A percentile compares a stretch with the other conserved stretches of the same genome.
Conservation (phyloP, 2,329 filamentous ascomycete species). For the Xylariaceae sp. region DNA sequence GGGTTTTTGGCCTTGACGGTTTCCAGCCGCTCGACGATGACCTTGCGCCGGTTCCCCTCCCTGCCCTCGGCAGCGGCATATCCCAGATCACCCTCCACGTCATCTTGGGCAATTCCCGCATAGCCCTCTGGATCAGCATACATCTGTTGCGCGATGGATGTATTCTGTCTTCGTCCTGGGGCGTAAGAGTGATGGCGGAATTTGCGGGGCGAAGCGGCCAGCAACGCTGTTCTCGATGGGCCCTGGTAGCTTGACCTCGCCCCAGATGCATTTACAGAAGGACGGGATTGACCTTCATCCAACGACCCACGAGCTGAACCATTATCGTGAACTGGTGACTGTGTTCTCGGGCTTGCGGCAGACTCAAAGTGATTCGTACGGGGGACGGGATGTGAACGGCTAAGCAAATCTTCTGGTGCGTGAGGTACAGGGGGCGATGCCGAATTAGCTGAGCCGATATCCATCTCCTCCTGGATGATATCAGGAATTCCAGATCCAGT, state of each 20-base stretch:
- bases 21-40: slow-evolving; percentile 94
- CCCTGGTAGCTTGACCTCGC: slow-evolving; percentile 38
- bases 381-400: slow-evolving; percentile 60
- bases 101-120: slow-evolving; percentile 42
- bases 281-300: slow-evolving; percentile 9
- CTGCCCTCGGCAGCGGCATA: slow-evolving; percentile 92
- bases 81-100: slow-evolving; percentile 85
- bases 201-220: slow-evolving; percentile 42
- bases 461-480: slow-evolving; percentile 77
- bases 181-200: slow-evolving; percentile 52
- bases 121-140: slow-evolving; percentile 35
- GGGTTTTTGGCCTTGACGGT: slow-evolving; percentile 93
- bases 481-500: slow-evolving; percentile 42
- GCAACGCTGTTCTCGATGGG: slow-evolving; percentile 38
- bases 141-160: slow-evolving; percentile 49
- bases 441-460: slow-evolving; percentile 70
- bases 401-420: slow-evolving; percentile 61
- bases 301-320: slow-evolving; percentile 9
- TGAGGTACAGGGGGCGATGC: slow-evolving; percentile 39
- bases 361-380: slow-evolving; percentile 73
- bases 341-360: slow-evolving; percentile 39
- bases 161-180: slow-evolving; percentile 45
- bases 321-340: slow-evolving; percentile 34
- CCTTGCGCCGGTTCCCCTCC: slow-evolving; percentile 85
- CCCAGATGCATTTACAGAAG: slow-evolving; percentile 9